phyloP scores from a whole-genome alignment of 345 rosid genomes.

The Viola odorata region DNA sequence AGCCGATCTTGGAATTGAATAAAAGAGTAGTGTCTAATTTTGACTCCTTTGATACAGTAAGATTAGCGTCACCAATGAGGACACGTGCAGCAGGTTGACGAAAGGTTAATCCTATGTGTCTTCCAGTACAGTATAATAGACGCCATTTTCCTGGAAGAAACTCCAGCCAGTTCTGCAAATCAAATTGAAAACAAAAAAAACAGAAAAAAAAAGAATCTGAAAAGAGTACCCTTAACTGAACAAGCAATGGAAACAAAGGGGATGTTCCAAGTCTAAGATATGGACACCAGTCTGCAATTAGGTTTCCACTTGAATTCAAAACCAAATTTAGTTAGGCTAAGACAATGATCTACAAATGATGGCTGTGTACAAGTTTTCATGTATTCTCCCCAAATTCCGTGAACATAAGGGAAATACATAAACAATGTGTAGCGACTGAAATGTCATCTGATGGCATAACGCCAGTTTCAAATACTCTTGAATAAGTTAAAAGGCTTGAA shows the following conservation, averaged over 20 bases:
- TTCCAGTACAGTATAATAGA: conserved; percentile 71
- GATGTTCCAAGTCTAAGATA: neutral
- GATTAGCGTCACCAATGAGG: conserved; percentile 59
- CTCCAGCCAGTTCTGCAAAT: conserved; percentile 68
- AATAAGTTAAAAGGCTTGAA: conserved; percentile 9
- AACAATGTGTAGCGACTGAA: no score
- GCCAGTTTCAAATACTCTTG: no score
- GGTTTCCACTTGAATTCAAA: no score
- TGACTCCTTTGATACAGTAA: conserved; percentile 45
- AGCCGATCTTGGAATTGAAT: conserved; percentile 52
- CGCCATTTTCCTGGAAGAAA: conserved; percentile 93
- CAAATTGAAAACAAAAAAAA: no score
- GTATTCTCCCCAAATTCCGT: no score
- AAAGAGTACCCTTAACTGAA: neutral
- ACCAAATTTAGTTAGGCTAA: no score
- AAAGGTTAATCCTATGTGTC: conserved; percentile 79
- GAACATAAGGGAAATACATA: no score
- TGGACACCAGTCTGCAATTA: neutral
- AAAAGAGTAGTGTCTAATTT: conserved; percentile 32
- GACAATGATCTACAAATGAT: no score
- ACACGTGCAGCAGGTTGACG: conserved; percentile 73
- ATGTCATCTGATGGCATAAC: no score
- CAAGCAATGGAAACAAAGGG: neutral
- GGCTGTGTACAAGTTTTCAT: no score
- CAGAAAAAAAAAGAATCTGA: no score